Evolutionary conservation across 1,284 basidiomycete genomes (phyloP).

Genomic region (Apiotrichum mycotoxinovorans): DNA sequence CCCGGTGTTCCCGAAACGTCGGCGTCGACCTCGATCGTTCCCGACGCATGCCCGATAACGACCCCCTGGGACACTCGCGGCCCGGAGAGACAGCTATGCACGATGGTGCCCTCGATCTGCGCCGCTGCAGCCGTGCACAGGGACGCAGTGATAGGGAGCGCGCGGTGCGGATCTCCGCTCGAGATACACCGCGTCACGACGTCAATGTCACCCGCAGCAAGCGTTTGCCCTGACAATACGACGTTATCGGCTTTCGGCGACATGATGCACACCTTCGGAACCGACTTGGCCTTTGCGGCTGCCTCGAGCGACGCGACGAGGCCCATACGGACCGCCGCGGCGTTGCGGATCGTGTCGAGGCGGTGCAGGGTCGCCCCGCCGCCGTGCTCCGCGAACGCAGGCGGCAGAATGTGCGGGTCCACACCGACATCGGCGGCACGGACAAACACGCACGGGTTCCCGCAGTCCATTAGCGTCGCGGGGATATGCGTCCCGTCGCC

Average conservation of each 20-base stretch:
- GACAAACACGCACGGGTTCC: slow-evolving; percentile 69
- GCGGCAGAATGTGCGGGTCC: slow-evolving; percentile 42
- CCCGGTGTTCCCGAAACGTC: slow-evolving; percentile 51
- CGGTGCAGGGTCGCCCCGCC: neutral
- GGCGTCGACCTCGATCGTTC: slow-evolving; percentile 64
- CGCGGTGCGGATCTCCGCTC: slow-evolving; percentile 68
- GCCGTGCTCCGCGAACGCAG: slow-evolving; percentile 52
- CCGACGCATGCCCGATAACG: slow-evolving; percentile 62
- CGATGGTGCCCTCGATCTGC: slow-evolving; percentile 56
- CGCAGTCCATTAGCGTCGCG: slow-evolving; percentile 64
- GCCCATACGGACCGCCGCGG: slow-evolving; percentile 62
- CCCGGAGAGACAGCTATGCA: slow-evolving; percentile 50
- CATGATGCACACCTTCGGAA: slow-evolving; percentile 67
- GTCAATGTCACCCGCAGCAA: slow-evolving; percentile 50
- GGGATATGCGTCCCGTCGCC: slow-evolving; percentile 34
- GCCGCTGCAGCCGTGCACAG: slow-evolving; percentile 66
- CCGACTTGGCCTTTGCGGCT: slow-evolving; percentile 33
- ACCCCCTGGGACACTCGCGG: slow-evolving; percentile 36
- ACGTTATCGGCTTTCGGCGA: slow-evolving; percentile 41
- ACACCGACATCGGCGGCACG: slow-evolving; percentile 51
- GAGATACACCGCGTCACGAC: slow-evolving; percentile 63
- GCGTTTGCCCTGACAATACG: slow-evolving; percentile 20
- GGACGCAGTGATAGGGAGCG: slow-evolving; percentile 69
- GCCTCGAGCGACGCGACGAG: slow-evolving; percentile 60
- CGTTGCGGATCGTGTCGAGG: slow-evolving; percentile 52